phyloP scores from a whole-genome alignment of 805 yeast species.

The Sugiyamaella lignohabitans region DNA sequence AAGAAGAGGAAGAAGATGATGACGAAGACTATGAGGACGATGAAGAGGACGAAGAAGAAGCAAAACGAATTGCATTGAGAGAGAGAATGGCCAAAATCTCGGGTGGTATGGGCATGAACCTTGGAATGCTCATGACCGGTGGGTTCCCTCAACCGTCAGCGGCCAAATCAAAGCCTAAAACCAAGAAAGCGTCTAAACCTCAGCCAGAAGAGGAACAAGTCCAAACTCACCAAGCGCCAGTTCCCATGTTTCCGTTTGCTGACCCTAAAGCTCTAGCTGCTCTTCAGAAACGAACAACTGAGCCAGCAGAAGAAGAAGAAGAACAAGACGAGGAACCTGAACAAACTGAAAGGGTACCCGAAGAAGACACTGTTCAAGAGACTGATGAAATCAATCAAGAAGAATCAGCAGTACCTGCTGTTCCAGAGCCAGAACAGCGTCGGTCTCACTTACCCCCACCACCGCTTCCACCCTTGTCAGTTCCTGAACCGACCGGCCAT shows the following conservation, averaged over 20 bases:
- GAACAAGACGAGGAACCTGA: conserved; percentile 19
- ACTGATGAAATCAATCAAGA: conserved; percentile 11
- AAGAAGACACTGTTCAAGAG: conserved; percentile 11
- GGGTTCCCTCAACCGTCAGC: conserved; percentile 31
- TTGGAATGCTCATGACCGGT: conserved; percentile 27
- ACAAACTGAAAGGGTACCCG: conserved; percentile 6
- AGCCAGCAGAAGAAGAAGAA: conserved; percentile 25
- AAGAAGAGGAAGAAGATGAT: conserved; percentile 27
- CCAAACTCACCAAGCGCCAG: conserved; percentile 33
- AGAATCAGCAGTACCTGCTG: conserved; percentile 8
- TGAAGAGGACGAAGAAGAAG: conserved; percentile 42
- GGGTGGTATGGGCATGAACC: conserved; percentile 56
- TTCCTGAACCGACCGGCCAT: neutral
- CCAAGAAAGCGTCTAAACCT: conserved; percentile 23
- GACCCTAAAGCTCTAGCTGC: conserved; percentile 31
- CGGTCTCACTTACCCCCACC: neutral
- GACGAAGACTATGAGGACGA: conserved; percentile 30
- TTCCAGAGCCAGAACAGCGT: conserved; percentile 4
- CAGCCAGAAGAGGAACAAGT: conserved; percentile 18
- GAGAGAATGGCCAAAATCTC: conserved; percentile 96
- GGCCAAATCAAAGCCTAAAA: conserved; percentile 18
- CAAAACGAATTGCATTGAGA: conserved; percentile 66
- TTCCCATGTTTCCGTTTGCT: conserved; percentile 52
- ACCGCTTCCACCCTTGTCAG: neutral
- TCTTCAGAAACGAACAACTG: conserved; percentile 15